phyloP scores from a whole-genome alignment of 805 yeast genomes.

The Spathaspora arborariae region DNA sequence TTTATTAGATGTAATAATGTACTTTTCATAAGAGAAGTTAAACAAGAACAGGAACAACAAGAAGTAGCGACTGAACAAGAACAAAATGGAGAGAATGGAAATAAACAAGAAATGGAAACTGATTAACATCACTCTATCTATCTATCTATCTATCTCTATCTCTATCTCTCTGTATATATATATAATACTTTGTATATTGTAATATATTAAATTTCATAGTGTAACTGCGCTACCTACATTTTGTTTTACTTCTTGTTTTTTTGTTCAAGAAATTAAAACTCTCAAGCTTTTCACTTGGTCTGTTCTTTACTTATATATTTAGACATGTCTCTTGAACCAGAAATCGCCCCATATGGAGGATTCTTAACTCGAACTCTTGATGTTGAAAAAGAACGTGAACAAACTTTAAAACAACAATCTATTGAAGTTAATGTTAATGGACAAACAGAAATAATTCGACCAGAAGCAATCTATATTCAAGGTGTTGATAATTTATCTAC shows the following conservation, averaged over 20 bases:
- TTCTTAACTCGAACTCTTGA: constrained; percentile 36
- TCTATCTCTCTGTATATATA: not conserved
- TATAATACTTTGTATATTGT: not conserved
- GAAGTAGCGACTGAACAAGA: not conserved
- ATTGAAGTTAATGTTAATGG: constrained; percentile 32
- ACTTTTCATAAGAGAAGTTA: constrained; percentile 57
- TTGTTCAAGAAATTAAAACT: not conserved
- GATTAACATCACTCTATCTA: not conserved
- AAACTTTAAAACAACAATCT: constrained; percentile 26
- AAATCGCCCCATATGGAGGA: constrained; percentile 41
- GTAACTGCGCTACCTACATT: not conserved
- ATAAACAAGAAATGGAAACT: not conserved
- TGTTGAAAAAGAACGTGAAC: constrained; percentile 32
- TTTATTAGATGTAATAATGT: constrained; percentile 91
- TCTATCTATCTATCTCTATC: not conserved
- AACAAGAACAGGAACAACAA: not conserved
- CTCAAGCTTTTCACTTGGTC: not conserved
- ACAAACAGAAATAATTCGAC: constrained; percentile 31
- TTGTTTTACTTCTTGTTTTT: not conserved
- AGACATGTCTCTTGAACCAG: constrained; percentile 14
- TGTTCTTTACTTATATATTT: not conserved
- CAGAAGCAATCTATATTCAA: constrained; percentile 45
- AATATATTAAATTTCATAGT: too few species aligned
- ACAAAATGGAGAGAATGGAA: not conserved
- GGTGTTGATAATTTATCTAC: constrained; percentile 69